These are phyloP conservation scores for Asterochloris erici DNA, from an alignment of 139 green algal genomes.

Conservation along the genomic window DNA sequence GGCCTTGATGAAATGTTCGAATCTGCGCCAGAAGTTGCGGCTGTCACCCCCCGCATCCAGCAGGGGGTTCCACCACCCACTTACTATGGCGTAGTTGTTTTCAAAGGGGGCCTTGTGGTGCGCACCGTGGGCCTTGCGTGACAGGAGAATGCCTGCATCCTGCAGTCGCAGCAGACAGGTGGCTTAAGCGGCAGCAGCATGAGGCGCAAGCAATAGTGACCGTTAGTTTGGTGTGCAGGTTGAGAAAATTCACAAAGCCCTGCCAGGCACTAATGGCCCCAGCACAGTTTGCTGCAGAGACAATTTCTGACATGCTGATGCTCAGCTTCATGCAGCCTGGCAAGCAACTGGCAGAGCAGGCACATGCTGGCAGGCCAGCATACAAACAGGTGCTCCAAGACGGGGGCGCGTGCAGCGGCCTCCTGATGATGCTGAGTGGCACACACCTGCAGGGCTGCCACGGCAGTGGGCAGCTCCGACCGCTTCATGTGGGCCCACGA, in stretches of 20 bases:
- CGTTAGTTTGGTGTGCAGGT: not conserved
- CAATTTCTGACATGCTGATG: not conserved
- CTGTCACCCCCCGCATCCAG: conserved; percentile 64
- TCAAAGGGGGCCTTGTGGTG: conserved; percentile 95
- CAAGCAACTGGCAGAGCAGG: not conserved
- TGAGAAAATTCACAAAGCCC: not conserved
- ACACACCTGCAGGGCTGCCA: conserved; percentile 74
- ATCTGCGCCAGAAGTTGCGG: conserved; percentile 32
- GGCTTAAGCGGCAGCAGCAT: not conserved
- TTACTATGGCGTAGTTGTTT: conserved; percentile 97
- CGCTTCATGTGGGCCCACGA: conserved; percentile 93
- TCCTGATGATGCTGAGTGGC: not conserved
- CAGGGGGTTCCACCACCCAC: conserved; percentile 82
- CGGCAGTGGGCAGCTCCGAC: conserved; percentile 64
- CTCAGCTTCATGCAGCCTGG: not conserved
- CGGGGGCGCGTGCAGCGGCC: not conserved
- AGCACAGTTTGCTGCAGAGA: not conserved
- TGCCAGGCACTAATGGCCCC: not conserved
- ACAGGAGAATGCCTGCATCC: conserved; percentile 77
- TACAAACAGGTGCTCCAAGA: not conserved
- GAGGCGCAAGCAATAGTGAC: too few species aligned
- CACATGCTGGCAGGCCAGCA: not conserved
- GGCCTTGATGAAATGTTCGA: conserved; percentile 63
- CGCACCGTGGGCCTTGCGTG: conserved; percentile 76
- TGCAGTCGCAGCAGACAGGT: conserved; percentile 29